phyloP scores from a whole-genome alignment of 129 eudicot species.

The Tagetes patula region DNA sequence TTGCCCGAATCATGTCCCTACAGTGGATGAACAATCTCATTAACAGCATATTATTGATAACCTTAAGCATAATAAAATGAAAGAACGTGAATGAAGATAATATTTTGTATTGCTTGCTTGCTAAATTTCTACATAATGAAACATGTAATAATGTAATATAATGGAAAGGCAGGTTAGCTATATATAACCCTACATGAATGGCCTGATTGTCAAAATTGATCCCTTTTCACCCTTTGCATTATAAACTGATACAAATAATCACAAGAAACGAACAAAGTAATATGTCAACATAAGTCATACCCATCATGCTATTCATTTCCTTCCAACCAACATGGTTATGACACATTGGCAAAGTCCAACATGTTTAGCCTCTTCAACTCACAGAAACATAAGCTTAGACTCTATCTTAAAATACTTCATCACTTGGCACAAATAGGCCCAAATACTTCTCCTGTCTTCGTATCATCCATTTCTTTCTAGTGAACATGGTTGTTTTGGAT shows the following conservation, averaged over 20 bases:
- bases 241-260: slow-evolving; percentile 4
- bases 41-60: slow-evolving; percentile 21
- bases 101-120: slow-evolving; percentile 7
- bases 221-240: background rate
- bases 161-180: slow-evolving; percentile 2
- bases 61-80: background rate
- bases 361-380: slow-evolving; percentile 9
- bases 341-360: slow-evolving; percentile 11
- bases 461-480: slow-evolving; percentile 15
- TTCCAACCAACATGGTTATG: slow-evolving; percentile 7
- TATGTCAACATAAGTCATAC: slow-evolving; percentile 5
- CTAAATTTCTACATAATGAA: background rate
- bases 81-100: background rate
- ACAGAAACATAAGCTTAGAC: slow-evolving; percentile 8
- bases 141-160: background rate
- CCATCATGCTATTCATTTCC: slow-evolving; percentile 11
- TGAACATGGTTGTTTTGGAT: background rate
- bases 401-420: background rate
- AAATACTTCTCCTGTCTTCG: background rate
- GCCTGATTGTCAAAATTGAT: slow-evolving; percentile 15
- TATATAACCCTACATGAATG: slow-evolving; percentile 18
- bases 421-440: slow-evolving; percentile 9
- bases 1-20: slow-evolving; percentile 99
- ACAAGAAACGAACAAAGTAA: background rate
- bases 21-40: slow-evolving; percentile 29